Evolutionary conservation across 306 rosid genomes (phyloP).

Genomic region (Fragaria iinumae): DNA sequence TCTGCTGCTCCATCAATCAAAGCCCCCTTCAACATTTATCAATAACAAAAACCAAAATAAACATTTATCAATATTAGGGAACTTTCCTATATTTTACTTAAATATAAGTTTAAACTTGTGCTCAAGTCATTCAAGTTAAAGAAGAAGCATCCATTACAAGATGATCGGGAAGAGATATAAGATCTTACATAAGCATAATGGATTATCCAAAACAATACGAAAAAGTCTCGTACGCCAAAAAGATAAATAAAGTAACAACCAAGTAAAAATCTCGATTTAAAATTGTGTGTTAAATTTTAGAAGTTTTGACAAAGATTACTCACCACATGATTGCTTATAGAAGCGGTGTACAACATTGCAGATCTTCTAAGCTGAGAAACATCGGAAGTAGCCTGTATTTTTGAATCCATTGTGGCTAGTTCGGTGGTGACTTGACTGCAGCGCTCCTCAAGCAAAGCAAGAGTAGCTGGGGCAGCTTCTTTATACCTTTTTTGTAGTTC

Average conservation of each 20-base stretch:
- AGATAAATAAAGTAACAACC: background rate
- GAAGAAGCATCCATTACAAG: background rate
- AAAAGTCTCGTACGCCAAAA: background rate
- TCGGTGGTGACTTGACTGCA: conserved; percentile 72
- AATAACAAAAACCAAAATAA: background rate
- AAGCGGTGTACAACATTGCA: conserved; percentile 78
- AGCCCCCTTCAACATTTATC: conserved; percentile 51
- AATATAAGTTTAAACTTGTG: background rate
- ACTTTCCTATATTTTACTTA: background rate
- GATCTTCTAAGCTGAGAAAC: conserved; percentile 82
- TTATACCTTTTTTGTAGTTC: conserved; percentile 95
- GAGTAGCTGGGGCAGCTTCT: conserved; percentile 97
- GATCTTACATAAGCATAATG: background rate
- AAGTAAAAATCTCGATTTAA: background rate
- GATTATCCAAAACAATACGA: background rate
- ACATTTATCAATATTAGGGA: conserved; percentile 6
- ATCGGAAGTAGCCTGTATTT: conserved; percentile 85
- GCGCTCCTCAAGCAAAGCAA: conserved; percentile 95
- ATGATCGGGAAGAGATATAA: background rate
- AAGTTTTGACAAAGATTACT: conserved; percentile 26
- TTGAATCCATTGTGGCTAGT: conserved; percentile 62
- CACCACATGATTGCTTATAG: conserved; percentile 90
- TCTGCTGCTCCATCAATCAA: conserved; percentile 98
- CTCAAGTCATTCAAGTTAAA: background rate
- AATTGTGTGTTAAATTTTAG: background rate